phyloP scores from a whole-genome alignment of 2,329 filamentous ascomycete species.

The Verticillium albo-atrum region DNA sequence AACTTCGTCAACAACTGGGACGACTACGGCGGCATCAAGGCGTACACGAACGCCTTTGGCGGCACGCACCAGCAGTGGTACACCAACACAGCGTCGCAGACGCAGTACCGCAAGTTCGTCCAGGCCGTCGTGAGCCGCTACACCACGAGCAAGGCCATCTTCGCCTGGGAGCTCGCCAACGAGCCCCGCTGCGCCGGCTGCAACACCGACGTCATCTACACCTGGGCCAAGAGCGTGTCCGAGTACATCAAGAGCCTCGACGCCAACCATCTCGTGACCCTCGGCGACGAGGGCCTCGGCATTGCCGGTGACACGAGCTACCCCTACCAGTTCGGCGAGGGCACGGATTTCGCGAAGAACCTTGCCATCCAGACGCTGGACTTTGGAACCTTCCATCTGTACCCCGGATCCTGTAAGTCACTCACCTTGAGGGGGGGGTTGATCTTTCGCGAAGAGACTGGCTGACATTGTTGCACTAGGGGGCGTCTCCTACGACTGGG shows the following conservation, averaged over 20 bases:
- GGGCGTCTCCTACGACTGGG: slow-evolving; percentile 7
- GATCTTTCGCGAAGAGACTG: no score
- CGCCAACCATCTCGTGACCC: slow-evolving; percentile 56
- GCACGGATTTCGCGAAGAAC: slow-evolving; percentile 46
- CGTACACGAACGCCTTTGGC: slow-evolving; percentile 55
- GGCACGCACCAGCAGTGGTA: slow-evolving; percentile 52
- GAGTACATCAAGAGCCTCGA: slow-evolving; percentile 63
- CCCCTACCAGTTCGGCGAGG: slow-evolving; percentile 45
- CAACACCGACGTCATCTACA: slow-evolving; percentile 49
- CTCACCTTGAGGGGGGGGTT: slow-evolving; percentile 10
- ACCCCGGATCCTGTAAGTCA: slow-evolving; percentile 22
- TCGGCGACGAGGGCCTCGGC: slow-evolving; percentile 54
- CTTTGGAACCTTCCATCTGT: slow-evolving; percentile 31
- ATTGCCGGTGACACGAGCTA: slow-evolving; percentile 46
- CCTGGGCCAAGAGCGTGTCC: slow-evolving; percentile 56
- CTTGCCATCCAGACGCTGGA: slow-evolving; percentile 49
- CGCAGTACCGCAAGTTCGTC: slow-evolving; percentile 51
- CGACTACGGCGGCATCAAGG: slow-evolving; percentile 62
- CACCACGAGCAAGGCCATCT: slow-evolving; percentile 39
- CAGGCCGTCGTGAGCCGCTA: slow-evolving; percentile 44
- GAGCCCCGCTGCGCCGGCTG: slow-evolving; percentile 60
- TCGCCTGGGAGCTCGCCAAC: slow-evolving; percentile 52
- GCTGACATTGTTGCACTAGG: slow-evolving; percentile 8
- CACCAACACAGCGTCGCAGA: slow-evolving; percentile 45
- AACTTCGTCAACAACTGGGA: slow-evolving; percentile 66